These are phyloP conservation scores for Solanum chaucha DNA, from an alignment of 257 asterid genomes.

Conservation along the genomic window DNA sequence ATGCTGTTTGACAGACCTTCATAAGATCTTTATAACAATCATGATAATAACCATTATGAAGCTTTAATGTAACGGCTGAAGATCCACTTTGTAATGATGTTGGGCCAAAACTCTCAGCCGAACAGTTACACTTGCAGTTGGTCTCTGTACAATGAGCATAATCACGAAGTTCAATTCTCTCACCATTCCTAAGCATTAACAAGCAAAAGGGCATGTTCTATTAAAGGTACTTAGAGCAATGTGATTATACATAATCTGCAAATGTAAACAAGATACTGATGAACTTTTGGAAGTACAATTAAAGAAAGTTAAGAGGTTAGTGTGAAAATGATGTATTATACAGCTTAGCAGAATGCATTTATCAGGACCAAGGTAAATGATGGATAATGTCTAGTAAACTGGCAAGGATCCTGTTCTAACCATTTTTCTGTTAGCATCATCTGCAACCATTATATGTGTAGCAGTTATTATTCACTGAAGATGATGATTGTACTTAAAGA, in stretches of 20 bases:
- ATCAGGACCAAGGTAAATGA: not conserved
- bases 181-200: slow-evolving; percentile 54
- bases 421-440: not conserved
- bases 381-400: not conserved
- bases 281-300: not conserved
- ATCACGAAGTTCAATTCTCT: slow-evolving; percentile 35
- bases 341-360: not conserved
- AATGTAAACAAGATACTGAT: not conserved
- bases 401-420: not conserved
- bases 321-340: not conserved
- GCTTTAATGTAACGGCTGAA: slow-evolving; percentile 36
- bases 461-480: not conserved
- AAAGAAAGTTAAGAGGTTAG: not conserved
- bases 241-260: not conserved
- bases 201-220: not conserved
- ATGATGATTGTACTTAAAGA: not conserved
- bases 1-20: slow-evolving; percentile 34
- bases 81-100: slow-evolving; percentile 6
- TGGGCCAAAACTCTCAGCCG: slow-evolving; percentile 8
- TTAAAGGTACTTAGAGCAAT: not conserved
- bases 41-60: slow-evolving; percentile 78
- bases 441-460: not conserved
- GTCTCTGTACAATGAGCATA: slow-evolving; percentile 44
- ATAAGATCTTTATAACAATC: slow-evolving; percentile 39
- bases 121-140: slow-evolving; percentile 55